Percentiles rank a stretch among this genome's conserved stretches.
phyloP scores from a whole-genome alignment of 129 eudicot species.

The Tagetes patula region DNA sequence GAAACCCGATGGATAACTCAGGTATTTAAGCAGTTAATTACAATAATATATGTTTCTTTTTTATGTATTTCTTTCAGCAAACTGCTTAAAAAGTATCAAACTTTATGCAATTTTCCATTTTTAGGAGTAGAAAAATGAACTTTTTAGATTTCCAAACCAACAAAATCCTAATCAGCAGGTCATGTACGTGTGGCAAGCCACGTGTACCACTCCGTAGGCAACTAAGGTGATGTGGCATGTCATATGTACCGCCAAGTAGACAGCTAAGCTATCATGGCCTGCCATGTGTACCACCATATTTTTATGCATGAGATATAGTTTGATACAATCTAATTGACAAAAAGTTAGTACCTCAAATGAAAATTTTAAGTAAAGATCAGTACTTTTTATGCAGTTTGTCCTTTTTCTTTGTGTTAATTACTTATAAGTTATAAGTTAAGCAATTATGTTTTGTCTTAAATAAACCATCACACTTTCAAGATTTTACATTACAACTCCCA shows the following conservation, averaged over 20 bases:
- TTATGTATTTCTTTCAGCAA: not conserved
- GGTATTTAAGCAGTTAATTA: conserved; percentile 16
- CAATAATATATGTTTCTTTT: not conserved
- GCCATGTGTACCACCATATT: not conserved
- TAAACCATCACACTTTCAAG: not conserved
- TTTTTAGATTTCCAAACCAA: too few species aligned
- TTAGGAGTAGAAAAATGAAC: too few species aligned
- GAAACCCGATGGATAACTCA: conserved; percentile 41
- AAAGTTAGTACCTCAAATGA: not conserved
- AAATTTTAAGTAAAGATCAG: too few species aligned
- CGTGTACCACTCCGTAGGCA: not conserved
- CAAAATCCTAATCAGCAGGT: too few species aligned
- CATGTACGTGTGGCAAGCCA: too few species aligned
- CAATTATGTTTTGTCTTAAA: not conserved
- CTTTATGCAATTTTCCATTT: not conserved
- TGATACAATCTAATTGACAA: not conserved
- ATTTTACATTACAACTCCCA: too few species aligned
- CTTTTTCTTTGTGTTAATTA: not conserved
- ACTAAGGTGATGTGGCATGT: not conserved
- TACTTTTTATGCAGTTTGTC: too few species aligned
- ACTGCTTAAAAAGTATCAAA: not conserved
- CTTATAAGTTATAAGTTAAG: too few species aligned
- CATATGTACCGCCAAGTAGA: not conserved
- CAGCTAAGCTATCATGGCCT: not conserved
- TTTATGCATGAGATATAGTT: not conserved